A percentile compares a stretch with the other conserved stretches of the same genome.
These are phyloP conservation scores for Picochlorum sp. DNA, from an alignment of 139 green algal genomes.

Conservation along the genomic window DNA sequence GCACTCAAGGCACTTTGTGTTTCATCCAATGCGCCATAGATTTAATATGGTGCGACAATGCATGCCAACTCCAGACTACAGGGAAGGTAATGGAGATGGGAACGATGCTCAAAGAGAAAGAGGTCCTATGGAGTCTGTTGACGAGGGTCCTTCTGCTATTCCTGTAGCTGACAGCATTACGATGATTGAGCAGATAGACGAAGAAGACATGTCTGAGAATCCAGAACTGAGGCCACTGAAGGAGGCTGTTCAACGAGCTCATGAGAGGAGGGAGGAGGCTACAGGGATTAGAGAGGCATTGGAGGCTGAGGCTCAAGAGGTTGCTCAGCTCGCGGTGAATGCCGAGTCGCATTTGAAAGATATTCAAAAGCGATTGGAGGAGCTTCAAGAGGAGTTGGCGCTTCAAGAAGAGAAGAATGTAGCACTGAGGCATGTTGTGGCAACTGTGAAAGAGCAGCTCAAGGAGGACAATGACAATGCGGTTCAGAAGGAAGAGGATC, in stretches of 20 bases:
- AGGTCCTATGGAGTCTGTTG: too few species aligned
- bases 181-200: not conserved
- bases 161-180: not conserved
- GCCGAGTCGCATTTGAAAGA: constrained; percentile 15
- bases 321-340: constrained; percentile 55
- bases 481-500: too few species aligned
- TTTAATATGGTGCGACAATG: too few species aligned
- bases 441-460: not conserved
- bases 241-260: constrained; percentile 39
- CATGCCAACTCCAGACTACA: too few species aligned
- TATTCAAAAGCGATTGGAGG: constrained; percentile 10
- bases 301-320: constrained; percentile 44
- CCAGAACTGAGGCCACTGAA: constrained; percentile 43
- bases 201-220: constrained; percentile 24
- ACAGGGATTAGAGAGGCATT: constrained; percentile 35
- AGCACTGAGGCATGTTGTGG: not conserved
- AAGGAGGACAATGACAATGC: too few species aligned
- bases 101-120: too few species aligned
- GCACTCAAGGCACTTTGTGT: too few species aligned
- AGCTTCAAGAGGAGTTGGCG: constrained; percentile 9
- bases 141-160: not conserved
- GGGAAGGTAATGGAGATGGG: too few species aligned
- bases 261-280: constrained; percentile 19
- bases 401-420: not conserved
- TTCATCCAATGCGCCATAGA: too few species aligned